Percentiles rank a stretch among this genome's conserved stretches.
Evolutionary conservation across 306 rosid species (phyloP).

Genomic region (Acacia confusa): DNA sequence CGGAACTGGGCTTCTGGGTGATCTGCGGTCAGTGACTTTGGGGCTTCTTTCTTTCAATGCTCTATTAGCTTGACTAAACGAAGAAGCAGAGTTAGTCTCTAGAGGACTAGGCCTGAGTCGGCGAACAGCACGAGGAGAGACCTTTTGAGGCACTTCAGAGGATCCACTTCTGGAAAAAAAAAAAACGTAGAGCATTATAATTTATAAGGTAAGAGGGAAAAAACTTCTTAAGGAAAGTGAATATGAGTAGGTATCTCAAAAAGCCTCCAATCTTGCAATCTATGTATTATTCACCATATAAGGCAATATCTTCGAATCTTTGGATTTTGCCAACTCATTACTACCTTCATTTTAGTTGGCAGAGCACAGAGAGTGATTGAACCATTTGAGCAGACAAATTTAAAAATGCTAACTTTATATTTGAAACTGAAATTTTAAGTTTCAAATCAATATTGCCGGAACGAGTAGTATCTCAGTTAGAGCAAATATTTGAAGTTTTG

Average conservation of each 20-base stretch:
- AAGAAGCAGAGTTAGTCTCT: constrained; percentile 57
- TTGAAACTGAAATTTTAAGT: neutral
- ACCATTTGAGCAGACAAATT: constrained; percentile 14
- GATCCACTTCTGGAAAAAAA: constrained; percentile 59
- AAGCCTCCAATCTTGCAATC: neutral
- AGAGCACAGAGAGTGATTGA: neutral
- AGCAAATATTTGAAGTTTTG: neutral
- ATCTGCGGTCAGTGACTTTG: constrained; percentile 68
- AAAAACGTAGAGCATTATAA: neutral
- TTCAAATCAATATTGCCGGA: neutral
- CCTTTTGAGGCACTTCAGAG: constrained; percentile 74
- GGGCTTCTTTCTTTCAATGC: constrained; percentile 81
- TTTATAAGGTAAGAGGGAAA: constrained; percentile 11
- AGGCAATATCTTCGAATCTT: constrained; percentile 24
- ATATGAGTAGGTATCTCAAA: neutral
- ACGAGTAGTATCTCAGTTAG: neutral
- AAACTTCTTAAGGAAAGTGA: constrained; percentile 5
- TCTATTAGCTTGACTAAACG: constrained; percentile 52
- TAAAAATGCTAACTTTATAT: neutral
- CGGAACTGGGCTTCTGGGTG: constrained; percentile 78
- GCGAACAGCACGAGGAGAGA: constrained; percentile 69
- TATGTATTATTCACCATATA: constrained; percentile 18
- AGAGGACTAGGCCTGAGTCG: constrained; percentile 62
- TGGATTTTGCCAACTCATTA: constrained; percentile 11
- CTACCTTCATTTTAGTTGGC: neutral